These are phyloP conservation scores for Triticum dicoccoides DNA, from an alignment of 176 grass and related monocot species.

Conservation along the genomic window DNA sequence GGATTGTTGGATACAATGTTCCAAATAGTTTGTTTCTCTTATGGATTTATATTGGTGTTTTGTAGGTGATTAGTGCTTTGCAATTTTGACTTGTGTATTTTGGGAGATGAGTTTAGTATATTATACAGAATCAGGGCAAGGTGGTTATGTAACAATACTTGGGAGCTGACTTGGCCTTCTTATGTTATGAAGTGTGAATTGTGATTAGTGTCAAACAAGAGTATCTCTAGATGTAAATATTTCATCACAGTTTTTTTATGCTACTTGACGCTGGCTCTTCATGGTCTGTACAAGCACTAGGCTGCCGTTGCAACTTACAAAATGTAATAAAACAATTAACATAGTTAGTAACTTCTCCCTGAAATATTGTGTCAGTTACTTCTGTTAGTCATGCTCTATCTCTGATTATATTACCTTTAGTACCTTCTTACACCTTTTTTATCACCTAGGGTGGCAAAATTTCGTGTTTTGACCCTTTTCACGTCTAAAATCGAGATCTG, in stretches of 20 bases:
- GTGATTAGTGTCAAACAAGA: not conserved
- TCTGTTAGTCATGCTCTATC: not conserved
- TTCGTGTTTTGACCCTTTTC: no score
- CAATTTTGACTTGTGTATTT: not conserved
- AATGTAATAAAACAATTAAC: not conserved
- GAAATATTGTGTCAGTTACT: not conserved
- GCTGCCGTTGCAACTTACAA: not conserved
- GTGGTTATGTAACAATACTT: not conserved
- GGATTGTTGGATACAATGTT: not conserved
- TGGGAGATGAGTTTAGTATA: not conserved
- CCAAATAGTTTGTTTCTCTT: not conserved
- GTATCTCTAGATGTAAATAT: not conserved
- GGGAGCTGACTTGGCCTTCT: not conserved
- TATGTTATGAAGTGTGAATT: not conserved
- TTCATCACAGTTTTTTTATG: not conserved
- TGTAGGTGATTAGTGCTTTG: not conserved
- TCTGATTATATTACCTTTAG: not conserved
- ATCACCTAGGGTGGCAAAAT: constrained; percentile 33
- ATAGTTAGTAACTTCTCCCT: not conserved
- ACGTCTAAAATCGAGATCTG: no score
- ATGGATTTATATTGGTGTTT: no score
- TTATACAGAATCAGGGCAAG: not conserved
- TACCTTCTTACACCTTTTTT: not conserved
- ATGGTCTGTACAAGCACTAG: not conserved
- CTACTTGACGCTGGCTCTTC: not conserved